Conservation (phyloP, 805 yeast genomes). For the Kluyveromyces aestuarii region DNA sequence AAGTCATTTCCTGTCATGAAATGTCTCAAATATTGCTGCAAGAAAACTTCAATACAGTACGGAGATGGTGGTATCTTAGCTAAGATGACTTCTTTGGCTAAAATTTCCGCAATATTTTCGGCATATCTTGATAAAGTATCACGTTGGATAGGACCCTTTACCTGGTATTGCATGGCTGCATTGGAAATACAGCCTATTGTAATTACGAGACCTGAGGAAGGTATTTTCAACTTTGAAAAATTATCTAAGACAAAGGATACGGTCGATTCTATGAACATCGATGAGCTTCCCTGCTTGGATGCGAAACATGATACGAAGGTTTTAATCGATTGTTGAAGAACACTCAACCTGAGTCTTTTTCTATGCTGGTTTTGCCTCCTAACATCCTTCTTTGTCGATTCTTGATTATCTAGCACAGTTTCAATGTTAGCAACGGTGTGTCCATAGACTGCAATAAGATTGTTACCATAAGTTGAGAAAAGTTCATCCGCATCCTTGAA, state of each 20-base stretch:
- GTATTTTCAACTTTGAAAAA: slow-evolving; percentile 16
- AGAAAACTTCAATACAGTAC: slow-evolving; percentile 34
- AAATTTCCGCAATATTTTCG: slow-evolving; percentile 16
- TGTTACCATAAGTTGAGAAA: slow-evolving; percentile 27
- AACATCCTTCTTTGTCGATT: slow-evolving; percentile 11
- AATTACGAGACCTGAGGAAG: slow-evolving; percentile 29
- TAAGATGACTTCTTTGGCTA: slow-evolving; percentile 36
- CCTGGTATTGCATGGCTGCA: slow-evolving; percentile 16
- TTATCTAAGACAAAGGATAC: slow-evolving; percentile 8
- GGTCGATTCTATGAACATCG: slow-evolving; percentile 8
- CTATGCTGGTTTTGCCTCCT: slow-evolving; percentile 32
- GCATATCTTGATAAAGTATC: slow-evolving; percentile 13
- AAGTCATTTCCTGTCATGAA: slow-evolving; percentile 35
- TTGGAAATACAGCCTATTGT: slow-evolving; percentile 32
- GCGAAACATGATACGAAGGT: slow-evolving; percentile 12
- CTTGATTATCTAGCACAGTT: slow-evolving; percentile 18
- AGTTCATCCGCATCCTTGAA: slow-evolving; percentile 15
- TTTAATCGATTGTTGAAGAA: slow-evolving; percentile 25
- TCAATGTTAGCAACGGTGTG: slow-evolving; percentile 24
- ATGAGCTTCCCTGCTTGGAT: slow-evolving; percentile 13
- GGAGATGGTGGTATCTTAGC: slow-evolving; percentile 36
- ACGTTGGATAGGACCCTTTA: slow-evolving; percentile 14
- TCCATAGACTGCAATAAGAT: slow-evolving; percentile 34
- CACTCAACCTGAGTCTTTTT: slow-evolving; percentile 30
- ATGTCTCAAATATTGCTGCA: slow-evolving; percentile 37